phyloP scores from a whole-genome alignment of 257 asterid genomes.

The Solanum habrochaites region DNA sequence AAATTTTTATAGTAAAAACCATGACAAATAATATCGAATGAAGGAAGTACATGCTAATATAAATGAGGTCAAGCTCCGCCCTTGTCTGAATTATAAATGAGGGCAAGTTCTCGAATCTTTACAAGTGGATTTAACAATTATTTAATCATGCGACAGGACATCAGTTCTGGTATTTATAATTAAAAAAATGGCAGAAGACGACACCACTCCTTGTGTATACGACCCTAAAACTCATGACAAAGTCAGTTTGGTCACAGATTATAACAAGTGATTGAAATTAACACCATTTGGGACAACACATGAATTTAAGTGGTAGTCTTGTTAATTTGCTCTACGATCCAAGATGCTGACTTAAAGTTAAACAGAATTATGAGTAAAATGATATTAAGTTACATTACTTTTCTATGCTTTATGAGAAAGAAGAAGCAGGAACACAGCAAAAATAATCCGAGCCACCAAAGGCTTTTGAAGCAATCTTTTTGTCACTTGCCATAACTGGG shows the following conservation, averaged over 20 bases:
- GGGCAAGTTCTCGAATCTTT: not conserved
- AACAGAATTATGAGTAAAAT: not conserved
- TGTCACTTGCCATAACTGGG: not conserved
- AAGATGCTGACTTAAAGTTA: not conserved
- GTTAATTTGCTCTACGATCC: not conserved
- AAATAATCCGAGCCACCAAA: not conserved
- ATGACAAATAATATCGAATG: too few species aligned
- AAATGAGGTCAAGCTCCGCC: too few species aligned
- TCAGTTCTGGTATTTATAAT: not conserved
- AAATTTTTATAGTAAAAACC: too few species aligned
- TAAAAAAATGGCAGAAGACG: not conserved
- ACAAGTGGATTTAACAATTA: not conserved
- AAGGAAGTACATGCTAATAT: accelerated
- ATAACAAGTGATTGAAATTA: not conserved
- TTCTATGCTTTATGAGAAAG: not conserved
- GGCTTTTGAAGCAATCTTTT: not conserved
- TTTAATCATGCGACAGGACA: not conserved
- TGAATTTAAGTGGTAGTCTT: not conserved
- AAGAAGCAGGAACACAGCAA: not conserved
- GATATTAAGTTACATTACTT: not conserved
- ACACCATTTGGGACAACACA: not conserved
- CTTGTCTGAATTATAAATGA: not conserved
- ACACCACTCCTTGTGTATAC: not conserved
- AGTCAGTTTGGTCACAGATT: not conserved
- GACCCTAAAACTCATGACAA: not conserved